phyloP scores from a whole-genome alignment of 2,329 filamentous ascomycete species.

The Dendryphion nanum region DNA sequence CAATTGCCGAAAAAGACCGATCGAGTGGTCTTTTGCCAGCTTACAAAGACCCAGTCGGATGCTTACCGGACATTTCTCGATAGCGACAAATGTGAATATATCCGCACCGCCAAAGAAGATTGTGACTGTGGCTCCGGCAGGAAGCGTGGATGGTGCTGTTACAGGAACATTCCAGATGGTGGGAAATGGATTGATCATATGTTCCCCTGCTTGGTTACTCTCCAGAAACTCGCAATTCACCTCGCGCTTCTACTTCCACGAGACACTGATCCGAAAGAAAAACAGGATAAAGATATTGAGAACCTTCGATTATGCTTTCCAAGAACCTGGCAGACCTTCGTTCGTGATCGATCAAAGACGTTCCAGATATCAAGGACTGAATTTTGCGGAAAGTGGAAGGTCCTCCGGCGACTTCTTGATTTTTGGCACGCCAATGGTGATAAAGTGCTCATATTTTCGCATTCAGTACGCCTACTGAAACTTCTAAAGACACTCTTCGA shows the following conservation, averaged over 20 bases:
- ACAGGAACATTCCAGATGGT: slow-evolving; percentile 52
- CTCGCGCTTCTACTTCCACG: slow-evolving; percentile 81
- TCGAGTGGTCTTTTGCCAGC: slow-evolving; percentile 88
- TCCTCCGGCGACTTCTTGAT: slow-evolving; percentile 78
- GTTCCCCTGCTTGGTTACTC: slow-evolving; percentile 77
- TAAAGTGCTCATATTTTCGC: slow-evolving; percentile 94
- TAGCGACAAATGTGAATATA: slow-evolving; percentile 65
- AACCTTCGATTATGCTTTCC: slow-evolving; percentile 75
- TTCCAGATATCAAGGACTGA: slow-evolving; percentile 79
- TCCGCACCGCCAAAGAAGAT: slow-evolving; percentile 64
- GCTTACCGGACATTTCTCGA: slow-evolving; percentile 83
- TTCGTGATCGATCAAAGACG: slow-evolving; percentile 73
- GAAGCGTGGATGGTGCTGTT: slow-evolving; percentile 81
- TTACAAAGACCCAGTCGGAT: slow-evolving; percentile 75
- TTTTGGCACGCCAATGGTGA: slow-evolving; percentile 90
- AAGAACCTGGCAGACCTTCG: slow-evolving; percentile 70
- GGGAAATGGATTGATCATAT: slow-evolving; percentile 72
- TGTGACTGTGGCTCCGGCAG: slow-evolving; percentile 71
- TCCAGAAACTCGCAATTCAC: slow-evolving; percentile 91
- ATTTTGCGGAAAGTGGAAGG: slow-evolving; percentile 96
- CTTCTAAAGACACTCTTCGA: slow-evolving; percentile 85
- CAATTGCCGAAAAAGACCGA: slow-evolving; percentile 95
- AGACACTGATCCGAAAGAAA: slow-evolving; percentile 63
- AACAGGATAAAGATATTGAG: slow-evolving; percentile 73
- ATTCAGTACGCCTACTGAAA: slow-evolving; percentile 79